Evolutionary conservation across 352 stramenopile species (phyloP).

Genomic region (Globisporangium takayamanum): DNA sequence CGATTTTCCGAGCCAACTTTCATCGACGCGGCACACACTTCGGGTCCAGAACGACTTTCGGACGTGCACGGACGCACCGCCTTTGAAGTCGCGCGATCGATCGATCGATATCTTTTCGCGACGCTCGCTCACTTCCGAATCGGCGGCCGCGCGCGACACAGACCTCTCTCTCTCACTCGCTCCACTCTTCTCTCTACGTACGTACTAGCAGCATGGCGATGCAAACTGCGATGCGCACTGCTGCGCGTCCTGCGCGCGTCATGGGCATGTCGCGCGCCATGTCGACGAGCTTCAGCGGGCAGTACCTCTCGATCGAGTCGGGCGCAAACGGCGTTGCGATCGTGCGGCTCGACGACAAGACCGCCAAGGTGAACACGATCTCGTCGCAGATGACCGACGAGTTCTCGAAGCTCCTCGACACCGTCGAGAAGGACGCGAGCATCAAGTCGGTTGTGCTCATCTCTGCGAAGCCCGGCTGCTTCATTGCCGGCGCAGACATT

Average conservation of each 20-base stretch:
- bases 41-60: background rate
- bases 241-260: background rate
- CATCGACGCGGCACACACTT: background rate
- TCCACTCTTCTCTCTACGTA: background rate
- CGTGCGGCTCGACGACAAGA: conserved; percentile 89
- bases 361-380: conserved; percentile 91
- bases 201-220: background rate
- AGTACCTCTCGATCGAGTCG: conserved; percentile 88
- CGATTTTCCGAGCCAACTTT: too few species aligned
- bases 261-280: conserved; percentile 17
- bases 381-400: conserved; percentile 88
- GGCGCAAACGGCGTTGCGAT: conserved; percentile 85
- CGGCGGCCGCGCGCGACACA: background rate
- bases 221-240: background rate
- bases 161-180: background rate
- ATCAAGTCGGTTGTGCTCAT: conserved; percentile 98
- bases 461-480: conserved; percentile 95
- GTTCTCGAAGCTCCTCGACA: conserved; percentile 81
- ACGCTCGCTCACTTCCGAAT: background rate
- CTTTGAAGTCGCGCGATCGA: background rate
- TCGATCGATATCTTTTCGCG: background rate
- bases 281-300: conserved; percentile 33
- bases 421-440: conserved; percentile 82
- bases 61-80: background rate
- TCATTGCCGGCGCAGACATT: conserved; percentile 98